Percentiles rank a stretch among this genome's conserved stretches.
Evolutionary conservation across 1,284 basidiomycete species (phyloP).

Genomic region (Ceratobasidium sp.): DNA sequence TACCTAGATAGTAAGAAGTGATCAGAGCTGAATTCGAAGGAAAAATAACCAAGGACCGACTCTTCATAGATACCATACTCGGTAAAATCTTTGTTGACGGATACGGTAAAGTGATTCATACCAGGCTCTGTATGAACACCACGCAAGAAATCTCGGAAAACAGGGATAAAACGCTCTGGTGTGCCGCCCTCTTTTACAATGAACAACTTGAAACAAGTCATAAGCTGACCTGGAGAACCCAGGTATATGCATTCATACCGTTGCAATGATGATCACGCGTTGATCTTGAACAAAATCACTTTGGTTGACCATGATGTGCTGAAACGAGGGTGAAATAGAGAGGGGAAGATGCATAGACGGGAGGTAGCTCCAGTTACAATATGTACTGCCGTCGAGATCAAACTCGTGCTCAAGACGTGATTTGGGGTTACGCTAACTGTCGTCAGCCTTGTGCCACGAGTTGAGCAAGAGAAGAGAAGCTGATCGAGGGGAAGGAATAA

Average conservation of each 20-base stretch:
- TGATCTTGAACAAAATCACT: background rate
- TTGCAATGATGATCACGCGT: conserved; percentile 17
- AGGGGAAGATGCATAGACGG: no score
- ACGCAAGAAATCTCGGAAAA: background rate
- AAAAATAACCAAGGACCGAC: background rate
- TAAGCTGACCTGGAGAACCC: background rate
- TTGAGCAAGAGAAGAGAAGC: no score
- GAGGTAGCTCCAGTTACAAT: no score
- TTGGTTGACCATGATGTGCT: no score
- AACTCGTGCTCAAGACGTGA: no score
- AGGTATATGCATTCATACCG: background rate
- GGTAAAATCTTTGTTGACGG: conserved; percentile 14
- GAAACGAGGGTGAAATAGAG: no score
- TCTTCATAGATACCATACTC: conserved; percentile 32
- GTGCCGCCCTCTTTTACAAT: conserved; percentile 1
- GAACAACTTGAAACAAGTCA: background rate
- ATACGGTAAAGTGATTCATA: conserved; percentile 31
- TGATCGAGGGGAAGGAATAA: no score
- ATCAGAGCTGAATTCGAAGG: background rate
- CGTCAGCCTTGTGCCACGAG: no score
- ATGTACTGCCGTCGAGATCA: no score
- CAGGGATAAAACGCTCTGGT: conserved; percentile 2
- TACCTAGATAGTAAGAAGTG: background rate
- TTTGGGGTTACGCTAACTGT: no score
- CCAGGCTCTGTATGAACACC: conserved; percentile 18